Evolutionary conservation across 306 rosid species (phyloP).

Genomic region (Cucurbita maxima): DNA sequence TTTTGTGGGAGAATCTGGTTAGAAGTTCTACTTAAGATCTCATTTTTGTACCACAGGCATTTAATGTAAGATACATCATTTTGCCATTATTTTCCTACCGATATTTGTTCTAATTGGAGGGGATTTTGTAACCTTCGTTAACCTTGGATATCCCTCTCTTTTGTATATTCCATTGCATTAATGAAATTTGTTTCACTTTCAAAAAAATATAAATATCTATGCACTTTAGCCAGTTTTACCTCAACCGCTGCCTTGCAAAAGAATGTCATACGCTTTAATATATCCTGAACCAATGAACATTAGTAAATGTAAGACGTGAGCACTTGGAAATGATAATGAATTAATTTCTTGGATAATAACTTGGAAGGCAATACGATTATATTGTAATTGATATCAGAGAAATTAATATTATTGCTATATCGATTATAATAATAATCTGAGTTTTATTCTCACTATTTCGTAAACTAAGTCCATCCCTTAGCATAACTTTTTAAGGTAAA

Average conservation of each 20-base stretch:
- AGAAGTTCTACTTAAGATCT: background rate
- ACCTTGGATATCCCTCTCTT: background rate
- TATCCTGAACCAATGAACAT: conserved; percentile 53
- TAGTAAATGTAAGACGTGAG: conserved; percentile 9
- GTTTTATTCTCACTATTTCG: background rate
- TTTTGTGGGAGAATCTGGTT: background rate
- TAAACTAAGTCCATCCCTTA: background rate
- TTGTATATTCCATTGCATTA: background rate
- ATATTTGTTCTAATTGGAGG: background rate
- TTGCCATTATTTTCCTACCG: background rate
- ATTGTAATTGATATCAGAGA: background rate
- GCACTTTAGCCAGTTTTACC: conserved; percentile 27
- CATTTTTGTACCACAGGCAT: background rate
- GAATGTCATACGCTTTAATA: conserved; percentile 73
- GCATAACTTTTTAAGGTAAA: conserved; percentile 8
- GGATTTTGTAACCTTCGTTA: background rate
- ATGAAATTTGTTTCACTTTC: background rate
- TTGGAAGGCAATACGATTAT: background rate
- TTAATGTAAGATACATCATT: background rate
- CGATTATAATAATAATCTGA: background rate
- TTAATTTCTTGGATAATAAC: background rate
- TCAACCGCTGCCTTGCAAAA: conserved; percentile 65
- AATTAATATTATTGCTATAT: background rate
- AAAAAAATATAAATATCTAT: background rate
- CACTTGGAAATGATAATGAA: conserved; percentile 9